Conservation (phyloP, 306 rosid species). For the Pueraria montana region DNA sequence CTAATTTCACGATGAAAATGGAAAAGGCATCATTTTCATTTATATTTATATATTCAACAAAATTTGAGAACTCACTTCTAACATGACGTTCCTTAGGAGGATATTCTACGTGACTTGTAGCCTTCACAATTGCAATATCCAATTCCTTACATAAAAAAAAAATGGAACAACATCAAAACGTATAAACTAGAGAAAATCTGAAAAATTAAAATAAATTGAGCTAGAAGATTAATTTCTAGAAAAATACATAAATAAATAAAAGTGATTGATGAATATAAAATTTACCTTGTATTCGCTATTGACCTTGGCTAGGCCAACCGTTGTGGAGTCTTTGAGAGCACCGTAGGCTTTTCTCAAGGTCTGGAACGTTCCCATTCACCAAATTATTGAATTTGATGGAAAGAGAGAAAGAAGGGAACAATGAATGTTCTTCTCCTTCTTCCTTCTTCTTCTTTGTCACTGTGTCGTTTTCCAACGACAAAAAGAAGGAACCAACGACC, state of each 20-base stretch:
- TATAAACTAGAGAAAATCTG: neutral
- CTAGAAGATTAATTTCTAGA: neutral
- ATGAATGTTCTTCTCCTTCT: slow-evolving; percentile 43
- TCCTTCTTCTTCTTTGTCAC: slow-evolving; percentile 48
- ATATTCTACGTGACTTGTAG: slow-evolving; percentile 87
- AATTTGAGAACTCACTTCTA: slow-evolving; percentile 69
- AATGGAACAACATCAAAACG: slow-evolving; percentile 13
- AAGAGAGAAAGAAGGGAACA: slow-evolving; percentile 56
- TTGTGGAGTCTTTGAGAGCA: slow-evolving; percentile 95
- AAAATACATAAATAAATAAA: neutral
- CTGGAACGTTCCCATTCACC: slow-evolving; percentile 79
- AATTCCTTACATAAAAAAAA: slow-evolving; percentile 62
- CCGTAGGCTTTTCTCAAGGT: slow-evolving; percentile 91
- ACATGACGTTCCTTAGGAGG: slow-evolving; percentile 97
- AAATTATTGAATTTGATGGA: slow-evolving; percentile 22
- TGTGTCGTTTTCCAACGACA: slow-evolving; percentile 54
- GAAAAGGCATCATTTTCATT: neutral
- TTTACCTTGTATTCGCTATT: slow-evolving; percentile 90
- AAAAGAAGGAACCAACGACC: slow-evolving; percentile 26
- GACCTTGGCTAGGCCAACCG: slow-evolving; percentile 98
- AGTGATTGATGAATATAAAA: neutral
- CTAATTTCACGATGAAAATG: neutral
- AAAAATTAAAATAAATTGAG: neutral
- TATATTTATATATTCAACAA: no score
- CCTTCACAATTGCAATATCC: slow-evolving; percentile 95